Evolutionary conservation across 768 basidiomycete species (phyloP).

Genomic region (Mycena alexandri): DNA sequence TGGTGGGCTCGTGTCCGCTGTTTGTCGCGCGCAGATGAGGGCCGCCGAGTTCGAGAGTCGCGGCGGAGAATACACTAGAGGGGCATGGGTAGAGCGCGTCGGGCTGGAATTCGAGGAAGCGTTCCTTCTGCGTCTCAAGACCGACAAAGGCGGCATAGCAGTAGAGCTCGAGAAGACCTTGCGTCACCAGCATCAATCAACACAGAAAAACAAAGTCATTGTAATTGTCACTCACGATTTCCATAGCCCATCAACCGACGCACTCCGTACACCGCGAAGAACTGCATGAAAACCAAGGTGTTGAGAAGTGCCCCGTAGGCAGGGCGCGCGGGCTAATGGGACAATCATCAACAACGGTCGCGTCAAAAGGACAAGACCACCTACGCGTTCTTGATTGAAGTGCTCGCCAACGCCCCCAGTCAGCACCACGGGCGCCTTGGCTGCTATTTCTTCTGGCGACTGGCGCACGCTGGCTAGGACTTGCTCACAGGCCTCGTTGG

Average conservation of each 20-base stretch:
- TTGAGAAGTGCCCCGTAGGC: not conserved
- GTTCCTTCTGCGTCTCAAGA: not conserved
- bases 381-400: no score
- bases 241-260: not conserved
- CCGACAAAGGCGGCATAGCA: not conserved
- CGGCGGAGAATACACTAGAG: slow-evolving; percentile 8
- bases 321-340: no score
- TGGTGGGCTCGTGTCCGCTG: not conserved
- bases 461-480: no score
- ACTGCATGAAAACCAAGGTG: not conserved
- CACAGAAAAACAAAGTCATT: not conserved
- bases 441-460: no score
- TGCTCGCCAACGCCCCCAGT: no score
- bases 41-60: not conserved
- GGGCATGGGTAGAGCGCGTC: not conserved
- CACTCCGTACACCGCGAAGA: not conserved
- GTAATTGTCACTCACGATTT: slow-evolving; percentile 1
- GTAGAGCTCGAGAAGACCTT: slow-evolving; percentile 7
- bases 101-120: not conserved
- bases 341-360: no score
- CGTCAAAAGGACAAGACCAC: no score
- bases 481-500: no score
- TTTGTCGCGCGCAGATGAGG: not conserved
- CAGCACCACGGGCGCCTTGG: no score
- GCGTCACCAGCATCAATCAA: not conserved